phyloP scores from a whole-genome alignment of 192 early-diverging fungal species.

The Rhizophagus prolifer region DNA sequence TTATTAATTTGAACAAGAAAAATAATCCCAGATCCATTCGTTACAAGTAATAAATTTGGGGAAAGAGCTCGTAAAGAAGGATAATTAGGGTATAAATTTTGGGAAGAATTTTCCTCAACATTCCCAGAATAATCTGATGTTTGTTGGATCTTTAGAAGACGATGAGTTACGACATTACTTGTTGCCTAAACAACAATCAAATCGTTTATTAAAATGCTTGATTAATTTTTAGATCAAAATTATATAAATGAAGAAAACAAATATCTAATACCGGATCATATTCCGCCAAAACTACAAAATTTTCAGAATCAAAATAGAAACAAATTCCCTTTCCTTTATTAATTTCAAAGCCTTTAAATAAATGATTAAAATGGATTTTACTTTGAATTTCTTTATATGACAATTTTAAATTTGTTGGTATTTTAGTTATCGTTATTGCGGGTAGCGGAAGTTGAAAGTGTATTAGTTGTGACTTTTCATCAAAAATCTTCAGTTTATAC shows the following conservation, averaged over 20 bases:
- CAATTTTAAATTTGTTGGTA: constrained; percentile 48
- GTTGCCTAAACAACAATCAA: neutral
- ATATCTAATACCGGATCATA: constrained; percentile 37
- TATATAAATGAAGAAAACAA: neutral
- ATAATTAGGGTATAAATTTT: constrained; percentile 13
- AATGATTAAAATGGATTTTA: constrained; percentile 66
- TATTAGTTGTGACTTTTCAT: constrained; percentile 32
- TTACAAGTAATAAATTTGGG: constrained; percentile 30
- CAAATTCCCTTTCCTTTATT: constrained; percentile 16
- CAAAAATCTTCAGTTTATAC: constrained; percentile 64
- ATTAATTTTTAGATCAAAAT: no score
- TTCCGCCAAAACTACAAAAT: constrained; percentile 34
- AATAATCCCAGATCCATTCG: constrained; percentile 39
- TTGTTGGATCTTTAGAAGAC: constrained; percentile 7
- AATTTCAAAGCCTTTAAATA: constrained; percentile 48
- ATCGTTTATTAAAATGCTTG: no score
- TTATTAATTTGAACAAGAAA: constrained; percentile 28
- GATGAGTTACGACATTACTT: neutral
- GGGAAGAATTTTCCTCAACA: neutral
- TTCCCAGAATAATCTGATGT: neutral
- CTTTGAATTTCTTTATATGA: constrained; percentile 64
- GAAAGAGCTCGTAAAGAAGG: constrained; percentile 37
- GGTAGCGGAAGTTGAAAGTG: constrained; percentile 35
- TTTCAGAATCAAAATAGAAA: constrained; percentile 45
- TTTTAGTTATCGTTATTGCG: constrained; percentile 37